Evolutionary conservation across 2,329 filamentous ascomycete species (phyloP).

Genomic region (Claviceps capensis): DNA sequence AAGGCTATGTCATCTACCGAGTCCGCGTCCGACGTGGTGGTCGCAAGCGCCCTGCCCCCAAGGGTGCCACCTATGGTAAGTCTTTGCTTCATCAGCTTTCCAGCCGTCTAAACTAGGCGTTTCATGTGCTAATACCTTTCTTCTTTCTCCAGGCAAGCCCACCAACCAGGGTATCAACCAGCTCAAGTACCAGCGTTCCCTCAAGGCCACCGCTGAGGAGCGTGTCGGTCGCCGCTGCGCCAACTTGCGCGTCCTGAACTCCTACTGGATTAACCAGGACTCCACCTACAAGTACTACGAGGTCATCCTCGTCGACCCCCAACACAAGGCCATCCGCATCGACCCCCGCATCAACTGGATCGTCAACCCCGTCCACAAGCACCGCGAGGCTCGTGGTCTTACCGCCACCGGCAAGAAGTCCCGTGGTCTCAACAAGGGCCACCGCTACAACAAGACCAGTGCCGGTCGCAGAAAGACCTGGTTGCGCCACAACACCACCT

Average conservation of each 20-base stretch:
- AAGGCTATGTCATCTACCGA: conserved; percentile 99
- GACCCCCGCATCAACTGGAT: conserved; percentile 99
- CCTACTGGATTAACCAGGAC: conserved; percentile 99
- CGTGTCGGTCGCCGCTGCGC: conserved; percentile 98
- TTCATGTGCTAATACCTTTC: neutral
- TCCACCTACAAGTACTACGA: conserved; percentile 99
- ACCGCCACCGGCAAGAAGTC: conserved; percentile 99
- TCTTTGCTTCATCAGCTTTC: neutral
- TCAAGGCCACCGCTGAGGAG: conserved; percentile 96
- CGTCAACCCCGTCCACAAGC: conserved; percentile 99
- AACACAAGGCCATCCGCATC: conserved; percentile 99
- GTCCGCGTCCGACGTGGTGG: conserved; percentile 96
- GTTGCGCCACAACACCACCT: conserved; percentile 99
- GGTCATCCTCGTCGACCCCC: conserved; percentile 98
- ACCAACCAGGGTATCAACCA: conserved; percentile 99
- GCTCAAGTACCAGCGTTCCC: conserved; percentile 99
- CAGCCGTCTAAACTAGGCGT: neutral
- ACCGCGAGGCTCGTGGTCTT: conserved; percentile 94
- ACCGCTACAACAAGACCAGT: conserved; percentile 97
- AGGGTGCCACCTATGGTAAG: conserved; percentile 97
- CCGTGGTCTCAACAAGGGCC: conserved; percentile 97
- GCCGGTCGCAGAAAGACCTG: conserved; percentile 98
- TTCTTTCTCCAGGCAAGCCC: conserved; percentile 65
- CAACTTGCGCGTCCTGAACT: conserved; percentile 99
- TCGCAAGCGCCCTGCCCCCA: conserved; percentile 89